Evolutionary conservation across 441 rosid species (phyloP), one percentile per base, ranked within the genome.

Genomic region (Geranium incanum): DNA sequence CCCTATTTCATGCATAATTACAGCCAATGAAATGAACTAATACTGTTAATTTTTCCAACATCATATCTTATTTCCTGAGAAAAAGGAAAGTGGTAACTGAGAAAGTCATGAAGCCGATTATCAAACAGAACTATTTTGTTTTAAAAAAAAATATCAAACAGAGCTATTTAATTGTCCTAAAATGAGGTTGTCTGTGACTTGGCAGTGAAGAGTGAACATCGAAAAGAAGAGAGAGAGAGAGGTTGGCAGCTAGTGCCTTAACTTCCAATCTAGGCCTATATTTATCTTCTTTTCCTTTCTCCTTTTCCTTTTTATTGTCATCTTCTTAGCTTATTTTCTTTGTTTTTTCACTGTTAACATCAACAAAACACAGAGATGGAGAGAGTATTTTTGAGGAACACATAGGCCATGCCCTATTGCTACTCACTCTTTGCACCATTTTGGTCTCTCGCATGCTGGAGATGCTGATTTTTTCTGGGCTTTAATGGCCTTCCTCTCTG

Each of bases 401-500:
- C 48, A 41, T 41, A 41, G 48, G 48, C 48, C 48, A 41, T 41
- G 48, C 48, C 48, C 48, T 41, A 41, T 41, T 41, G 48, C 1
- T 41, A 41, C 48, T 41, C 48, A 7, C 48, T 41, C 48, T 41
- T 9, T 41, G 48, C 48, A 41, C 59, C 59, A 50, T 50, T 50
- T n/a, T 50, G 59, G 59, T 50, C 59, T 50, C 16, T 13, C 12
- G 59, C 59, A 50, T 50, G 59, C n/a, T 50, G 16, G 15, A n/a
- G 59, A 50, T 50, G 59, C 5, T 50, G 59, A 13, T 50, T 50
- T 50, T 4, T 13, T 11, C 33, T 28, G 33, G 33, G 33, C 33
- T 28, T 43, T 43, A 7, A 65, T 71, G 74, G 37, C 69, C 37
- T 19, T 60, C 70, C 73, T 48, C 71, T 69, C 76, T 68, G 62